These are phyloP conservation scores for Zhuliangozyma blackwelliae DNA, from an alignment of 1,139 yeast species.

Conservation along the genomic window DNA sequence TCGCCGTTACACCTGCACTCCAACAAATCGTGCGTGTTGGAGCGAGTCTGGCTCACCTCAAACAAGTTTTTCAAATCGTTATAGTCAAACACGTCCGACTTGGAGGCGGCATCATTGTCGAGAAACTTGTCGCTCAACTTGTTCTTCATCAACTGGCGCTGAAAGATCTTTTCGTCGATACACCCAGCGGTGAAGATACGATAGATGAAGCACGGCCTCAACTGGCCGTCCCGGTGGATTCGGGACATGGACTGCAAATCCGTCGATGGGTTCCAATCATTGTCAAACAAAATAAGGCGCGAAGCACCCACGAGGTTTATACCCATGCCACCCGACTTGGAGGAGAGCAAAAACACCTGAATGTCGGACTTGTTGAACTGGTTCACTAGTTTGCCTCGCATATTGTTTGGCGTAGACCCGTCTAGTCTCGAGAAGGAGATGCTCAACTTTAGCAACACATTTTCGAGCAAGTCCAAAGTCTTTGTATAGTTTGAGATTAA, in stretches of 20 bases:
- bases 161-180: conserved; percentile 91
- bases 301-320: conserved; percentile 89
- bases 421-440: conserved; percentile 65
- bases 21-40: conserved; percentile 81
- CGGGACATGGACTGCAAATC: conserved; percentile 97
- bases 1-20: conserved; percentile 65
- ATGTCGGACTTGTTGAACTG: conserved; percentile 55
- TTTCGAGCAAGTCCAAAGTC: conserved; percentile 74
- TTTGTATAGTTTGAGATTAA: conserved; percentile 87
- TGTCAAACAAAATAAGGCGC: conserved; percentile 74
- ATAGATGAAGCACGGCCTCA: conserved; percentile 71
- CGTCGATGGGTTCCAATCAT: conserved; percentile 93
- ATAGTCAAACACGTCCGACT: conserved; percentile 48
- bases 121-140: conserved; percentile 77
- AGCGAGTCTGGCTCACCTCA: conserved; percentile 50
- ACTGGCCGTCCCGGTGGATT: conserved; percentile 91
- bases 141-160: conserved; percentile 84
- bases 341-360: conserved; percentile 74
- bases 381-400: conserved; percentile 62
- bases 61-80: conserved; percentile 75
- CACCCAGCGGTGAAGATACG: conserved; percentile 83
- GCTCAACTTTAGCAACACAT: conserved; percentile 46
- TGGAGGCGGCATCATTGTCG: conserved; percentile 44
- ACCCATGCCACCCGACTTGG: conserved; percentile 95
- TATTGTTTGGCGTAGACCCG: conserved; percentile 72